These are phyloP conservation scores for Vanrija sp. DNA, from an alignment of 1,284 basidiomycete genomes.

Conservation along the genomic window DNA sequence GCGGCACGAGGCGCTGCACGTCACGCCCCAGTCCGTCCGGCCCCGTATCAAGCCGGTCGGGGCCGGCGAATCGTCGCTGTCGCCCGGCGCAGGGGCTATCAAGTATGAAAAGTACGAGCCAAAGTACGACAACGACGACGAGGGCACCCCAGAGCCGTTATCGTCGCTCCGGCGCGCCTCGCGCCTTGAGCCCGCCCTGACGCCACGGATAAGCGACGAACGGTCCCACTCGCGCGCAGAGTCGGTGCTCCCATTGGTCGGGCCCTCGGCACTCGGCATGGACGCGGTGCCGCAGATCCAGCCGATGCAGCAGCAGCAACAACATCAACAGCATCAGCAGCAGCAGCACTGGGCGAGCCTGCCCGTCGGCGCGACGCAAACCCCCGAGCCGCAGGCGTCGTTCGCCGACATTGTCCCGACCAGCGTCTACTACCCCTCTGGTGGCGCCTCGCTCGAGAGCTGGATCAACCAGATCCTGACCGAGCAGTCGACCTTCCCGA, in stretches of 20 bases:
- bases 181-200: no score
- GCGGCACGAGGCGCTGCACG: conserved; percentile 11
- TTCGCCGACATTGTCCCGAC: not conserved
- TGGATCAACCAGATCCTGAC: conserved; percentile 12
- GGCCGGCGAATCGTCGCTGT: not conserved
- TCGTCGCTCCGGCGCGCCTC: no score
- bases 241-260: no score
- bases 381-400: not conserved
- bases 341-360: not conserved
- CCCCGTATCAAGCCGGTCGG: conserved; percentile 11
- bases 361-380: no score
- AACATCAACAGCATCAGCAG: not conserved
- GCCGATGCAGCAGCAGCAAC: not conserved
- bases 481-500: not conserved
- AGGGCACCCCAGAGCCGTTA: no score
- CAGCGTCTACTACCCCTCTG: no score
- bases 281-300: no score
- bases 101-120: no score
- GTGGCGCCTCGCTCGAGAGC: not conserved
- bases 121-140: no score
- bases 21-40: conserved; percentile 9
- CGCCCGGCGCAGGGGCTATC: no score
- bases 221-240: no score
- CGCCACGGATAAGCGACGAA: no score
- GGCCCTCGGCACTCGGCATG: not conserved